Evolutionary conservation across 2,329 filamentous ascomycete genomes (phyloP).

Genomic region (Cladorrhinum sp.): DNA sequence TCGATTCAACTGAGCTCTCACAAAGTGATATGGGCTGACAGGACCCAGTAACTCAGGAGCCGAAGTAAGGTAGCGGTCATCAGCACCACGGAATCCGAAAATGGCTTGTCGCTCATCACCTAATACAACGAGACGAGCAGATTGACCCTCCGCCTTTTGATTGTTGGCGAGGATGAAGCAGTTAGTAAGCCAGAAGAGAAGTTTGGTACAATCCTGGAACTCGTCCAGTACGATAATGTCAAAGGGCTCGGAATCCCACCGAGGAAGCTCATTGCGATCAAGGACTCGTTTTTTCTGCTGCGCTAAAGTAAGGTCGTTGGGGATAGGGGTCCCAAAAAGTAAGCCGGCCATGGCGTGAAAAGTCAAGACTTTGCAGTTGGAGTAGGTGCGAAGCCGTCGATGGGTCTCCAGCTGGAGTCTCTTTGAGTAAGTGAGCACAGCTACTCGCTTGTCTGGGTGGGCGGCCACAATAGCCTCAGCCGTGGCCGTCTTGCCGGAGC

Average conservation of each 20-base stretch:
- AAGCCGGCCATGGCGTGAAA: slow-evolving; percentile 10
- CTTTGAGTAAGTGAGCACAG: slow-evolving; percentile 12
- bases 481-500: slow-evolving; percentile 9
- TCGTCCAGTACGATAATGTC: slow-evolving; percentile 9
- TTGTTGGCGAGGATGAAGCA: slow-evolving; percentile 11
- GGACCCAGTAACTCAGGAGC: slow-evolving; percentile 4
- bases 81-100: slow-evolving; percentile 9
- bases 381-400: slow-evolving; percentile 8
- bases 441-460: slow-evolving; percentile 9
- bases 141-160: slow-evolving; percentile 4
- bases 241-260: slow-evolving; percentile 6
- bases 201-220: slow-evolving; percentile 8
- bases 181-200: slow-evolving; percentile 10
- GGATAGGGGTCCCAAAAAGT: slow-evolving; percentile 8
- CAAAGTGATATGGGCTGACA: slow-evolving; percentile 9
- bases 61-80: slow-evolving; percentile 8
- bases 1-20: slow-evolving; percentile 7
- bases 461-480: slow-evolving; percentile 10
- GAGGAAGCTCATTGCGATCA: slow-evolving; percentile 5
- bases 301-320: slow-evolving; percentile 1
- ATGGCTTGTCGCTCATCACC: slow-evolving; percentile 10
- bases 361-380: slow-evolving; percentile 7
- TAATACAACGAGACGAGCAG: slow-evolving; percentile 6
- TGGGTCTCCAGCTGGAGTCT: slow-evolving; percentile 11
- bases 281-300: slow-evolving; percentile 3